Evolutionary conservation across 768 basidiomycete genomes (phyloP).

Genomic region (Rhodotorula sphaerocarpa): DNA sequence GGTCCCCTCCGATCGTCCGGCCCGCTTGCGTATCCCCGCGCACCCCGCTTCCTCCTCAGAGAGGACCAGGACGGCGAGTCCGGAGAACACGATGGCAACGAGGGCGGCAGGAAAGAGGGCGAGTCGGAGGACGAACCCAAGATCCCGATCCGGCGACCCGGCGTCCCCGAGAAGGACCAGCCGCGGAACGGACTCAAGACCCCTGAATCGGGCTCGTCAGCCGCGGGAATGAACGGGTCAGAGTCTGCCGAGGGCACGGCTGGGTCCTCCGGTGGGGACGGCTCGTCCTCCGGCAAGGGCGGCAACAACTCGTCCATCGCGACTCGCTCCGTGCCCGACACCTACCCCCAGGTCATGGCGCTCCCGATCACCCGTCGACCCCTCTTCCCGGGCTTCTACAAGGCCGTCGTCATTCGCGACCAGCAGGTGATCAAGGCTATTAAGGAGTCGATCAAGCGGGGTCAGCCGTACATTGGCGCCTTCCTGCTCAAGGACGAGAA

Average conservation of each 20-base stretch:
- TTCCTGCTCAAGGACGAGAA: constrained; percentile 92
- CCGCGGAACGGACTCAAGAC: neutral
- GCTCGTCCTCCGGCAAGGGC: neutral
- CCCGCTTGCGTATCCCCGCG: neutral
- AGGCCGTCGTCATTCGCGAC: constrained; percentile 87
- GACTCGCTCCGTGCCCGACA: constrained; percentile 26
- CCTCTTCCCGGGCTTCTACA: constrained; percentile 95
- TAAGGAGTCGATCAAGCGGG: constrained; percentile 92
- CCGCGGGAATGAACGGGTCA: neutral
- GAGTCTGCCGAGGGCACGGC: neutral
- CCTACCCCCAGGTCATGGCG: constrained; percentile 85
- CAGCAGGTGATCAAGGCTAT: constrained; percentile 85
- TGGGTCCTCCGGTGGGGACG: neutral
- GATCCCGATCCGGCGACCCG: neutral
- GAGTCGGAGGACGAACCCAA: neutral
- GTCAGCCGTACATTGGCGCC: constrained; percentile 93
- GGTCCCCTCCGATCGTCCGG: neutral
- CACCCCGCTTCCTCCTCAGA: neutral
- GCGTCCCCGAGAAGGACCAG: neutral
- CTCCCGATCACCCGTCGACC: constrained; percentile 91
- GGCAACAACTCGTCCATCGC: constrained; percentile 13
- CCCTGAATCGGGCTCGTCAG: neutral
- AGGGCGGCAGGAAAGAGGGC: neutral
- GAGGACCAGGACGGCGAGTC: neutral
- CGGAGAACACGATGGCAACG: neutral